Base-by-base conservation (phyloP, 257 asterid species). In the Solanum neorickii region DNA sequence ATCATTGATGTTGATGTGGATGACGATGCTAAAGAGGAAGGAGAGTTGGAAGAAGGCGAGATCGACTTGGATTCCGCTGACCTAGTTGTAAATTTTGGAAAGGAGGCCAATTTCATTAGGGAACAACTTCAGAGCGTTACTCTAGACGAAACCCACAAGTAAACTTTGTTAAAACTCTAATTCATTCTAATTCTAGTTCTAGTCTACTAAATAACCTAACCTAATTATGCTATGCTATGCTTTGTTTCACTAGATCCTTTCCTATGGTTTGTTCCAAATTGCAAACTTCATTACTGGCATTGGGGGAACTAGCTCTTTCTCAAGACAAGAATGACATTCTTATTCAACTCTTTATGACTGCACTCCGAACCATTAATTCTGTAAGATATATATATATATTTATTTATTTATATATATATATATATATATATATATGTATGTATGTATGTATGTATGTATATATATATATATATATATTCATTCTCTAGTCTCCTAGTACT, bases 1-100 rank as follows among this genome's bases (percentile, higher is more conserved):
- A 93, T 93, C 78, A 93, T 93, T 89, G 92, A 92, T 75, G 91
- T 90, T 23, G 60, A 52, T 52, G 60, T 52, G 80, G 98, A 93
- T 83, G 98, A 90, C 73, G 95, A 93, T 85, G 97, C 87, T 89
- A 93, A 90, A 93, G 99, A 95, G 91, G 98, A 96, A 82, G 98
- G 95, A 65, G 99, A 96, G 91, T 87, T 96, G 94, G 99, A 96
- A 93, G 99, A 96, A 91, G 99, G 99, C 27, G 99, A 97, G 91
- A 97, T 97, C 92, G 99, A 97, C 91, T 93, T 95, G 96, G 99
- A 95, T 88, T 92, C 95, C n/a, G 92, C 95, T 20, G 98, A 92
- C n/a, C 82, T 87, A 44, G 89, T 85, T 80, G 82, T 87, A 27
- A 86, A 83, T 80, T 35, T 35, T 78, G 84, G 16, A n/a, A 75